Evolutionary conservation across 2,329 filamentous ascomycete genomes (phyloP), one percentile per base, ranked within the genome.

Genomic region (Scedosporium apiospermum): DNA sequence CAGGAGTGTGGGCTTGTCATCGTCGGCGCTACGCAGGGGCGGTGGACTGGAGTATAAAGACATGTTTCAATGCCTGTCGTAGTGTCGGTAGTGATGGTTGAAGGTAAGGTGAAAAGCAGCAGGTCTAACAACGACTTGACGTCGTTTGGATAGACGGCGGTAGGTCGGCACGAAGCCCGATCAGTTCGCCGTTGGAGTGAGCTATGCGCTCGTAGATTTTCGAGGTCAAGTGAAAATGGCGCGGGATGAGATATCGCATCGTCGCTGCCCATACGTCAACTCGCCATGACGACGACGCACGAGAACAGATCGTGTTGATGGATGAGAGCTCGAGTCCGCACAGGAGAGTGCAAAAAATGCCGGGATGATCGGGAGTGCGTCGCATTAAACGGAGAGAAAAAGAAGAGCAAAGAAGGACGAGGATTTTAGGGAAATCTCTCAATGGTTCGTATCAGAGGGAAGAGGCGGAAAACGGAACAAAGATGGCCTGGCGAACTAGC

Each of bases 1-100:
- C 66, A 99, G 82, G 58, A 99, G 80, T 0, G 93, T 96, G n/a
- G 93, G 91, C 73, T 96, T 96, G 76, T 95, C 88, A 59, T 80
- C 71, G 62, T 76, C 72, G 69, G 78, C 78, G 42, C 74, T 70
- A 66, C 76, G 77, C 62, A 79, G 71, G 58, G 74, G 71, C 63
- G 83, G 83, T 59, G 83, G 78, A 14, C 78, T 73, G 1, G 83
- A 81, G 69, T 88, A 88, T 69, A 88, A 75, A 59, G 77, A 70
- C 84, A 87, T 88, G 65, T 30, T 61, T 55, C 18, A 23, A 14
- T 6, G 18, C 7, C 14, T 9, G 44, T 49, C 3, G 16, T 21
- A 21, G 16, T 49, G 5, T 18, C 34, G 10, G 34, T 38, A 38
- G 34, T 38, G 34, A 9, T 38, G 34, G 10, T 12, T 38, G 7